Evolutionary conservation across 305 asterid species (phyloP), one percentile per base, ranked within the genome.

Genomic region (Fraxinus sp.): DNA sequence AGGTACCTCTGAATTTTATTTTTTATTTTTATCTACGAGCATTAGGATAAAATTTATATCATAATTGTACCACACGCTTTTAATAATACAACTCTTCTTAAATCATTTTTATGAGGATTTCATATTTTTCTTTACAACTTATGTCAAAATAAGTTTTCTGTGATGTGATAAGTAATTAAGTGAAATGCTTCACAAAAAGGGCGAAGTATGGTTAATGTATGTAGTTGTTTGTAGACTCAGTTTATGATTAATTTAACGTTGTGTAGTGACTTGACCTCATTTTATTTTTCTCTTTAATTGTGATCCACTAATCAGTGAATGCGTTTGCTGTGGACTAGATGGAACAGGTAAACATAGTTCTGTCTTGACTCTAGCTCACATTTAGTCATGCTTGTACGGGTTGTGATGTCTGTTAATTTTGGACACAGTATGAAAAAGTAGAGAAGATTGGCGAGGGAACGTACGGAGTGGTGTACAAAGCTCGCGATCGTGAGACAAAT

Each of bases 401-500:
- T 22, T 62, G 13, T 62, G 71, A 62, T 20, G 64, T 55, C 64
- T 18, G 18, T 62, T 75, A 41, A 18, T 37, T 41, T 71, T 10
- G 35, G 70, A 62, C 71, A 86, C 91, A 96, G 98, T 95, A 95
- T 84, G 98, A 96, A 81, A 96, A 95, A 75, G 97, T 96, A 88
- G 99, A 92, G 90, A 96, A 96, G 95, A 96, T 96, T 79, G 99
- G 99, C 5, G 98, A 95, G 88, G 98, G 98, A 83, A 95, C 98
- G 0, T 95, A 96, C 75, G 98, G 99, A 70, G 98, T 96, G 84
- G 99, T 96, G 28, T 96, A 95, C 88, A 96, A 96, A 90, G 99
- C 97, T 83, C 98, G 97, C 83, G 97, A 95, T 85, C 94, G 91
- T 55, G 73, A 81, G 64, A 94, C 99, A 14, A 96, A 96, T 90